Evolutionary conservation across 371 early-diverging fungal genomes (phyloP).

Genomic region (Apophysomyces trapeziformis): DNA sequence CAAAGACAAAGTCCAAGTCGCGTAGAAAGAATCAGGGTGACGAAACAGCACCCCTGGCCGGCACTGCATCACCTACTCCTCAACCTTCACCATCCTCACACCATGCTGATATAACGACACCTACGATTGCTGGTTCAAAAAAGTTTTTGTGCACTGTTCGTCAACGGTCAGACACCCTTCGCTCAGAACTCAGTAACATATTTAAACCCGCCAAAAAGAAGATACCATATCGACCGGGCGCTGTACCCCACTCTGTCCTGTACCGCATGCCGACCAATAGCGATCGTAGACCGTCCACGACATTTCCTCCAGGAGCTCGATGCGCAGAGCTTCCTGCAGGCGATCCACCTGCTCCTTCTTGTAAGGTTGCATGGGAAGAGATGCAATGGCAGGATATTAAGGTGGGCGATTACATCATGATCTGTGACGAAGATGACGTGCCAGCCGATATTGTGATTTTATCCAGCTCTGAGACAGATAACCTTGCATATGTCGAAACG

Average conservation of each 20-base stretch:
- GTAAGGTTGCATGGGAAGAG: conserved; percentile 44
- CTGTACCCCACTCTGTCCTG: conserved; percentile 53
- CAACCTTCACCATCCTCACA: neutral
- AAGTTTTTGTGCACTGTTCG: conserved; percentile 38
- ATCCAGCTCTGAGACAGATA: conserved; percentile 66
- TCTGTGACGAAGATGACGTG: conserved; percentile 88
- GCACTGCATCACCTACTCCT: neutral
- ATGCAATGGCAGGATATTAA: conserved; percentile 82
- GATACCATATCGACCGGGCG: conserved; percentile 48
- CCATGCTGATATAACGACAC: conserved; percentile 1
- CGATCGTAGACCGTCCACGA: conserved; percentile 15
- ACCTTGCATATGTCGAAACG: conserved; percentile 80
- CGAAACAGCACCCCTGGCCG: conserved; percentile 6
- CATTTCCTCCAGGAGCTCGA: conserved; percentile 17
- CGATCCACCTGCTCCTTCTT: conserved; percentile 28
- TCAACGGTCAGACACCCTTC: conserved; percentile 46
- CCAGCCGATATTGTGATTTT: conserved; percentile 88
- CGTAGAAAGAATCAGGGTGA: conserved; percentile 1
- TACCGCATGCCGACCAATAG: conserved; percentile 32
- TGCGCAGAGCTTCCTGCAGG: conserved; percentile 24
- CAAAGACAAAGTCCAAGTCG: conserved; percentile 35
- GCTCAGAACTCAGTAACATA: conserved; percentile 43
- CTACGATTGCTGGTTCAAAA: conserved; percentile 14
- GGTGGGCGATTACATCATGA: conserved; percentile 90
- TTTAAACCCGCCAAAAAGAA: conserved; percentile 26